A percentile compares a stretch with the other conserved stretches of the same genome.
phyloP scores from a whole-genome alignment of 2,329 filamentous ascomycete species.

The Juglanconis sp. region DNA sequence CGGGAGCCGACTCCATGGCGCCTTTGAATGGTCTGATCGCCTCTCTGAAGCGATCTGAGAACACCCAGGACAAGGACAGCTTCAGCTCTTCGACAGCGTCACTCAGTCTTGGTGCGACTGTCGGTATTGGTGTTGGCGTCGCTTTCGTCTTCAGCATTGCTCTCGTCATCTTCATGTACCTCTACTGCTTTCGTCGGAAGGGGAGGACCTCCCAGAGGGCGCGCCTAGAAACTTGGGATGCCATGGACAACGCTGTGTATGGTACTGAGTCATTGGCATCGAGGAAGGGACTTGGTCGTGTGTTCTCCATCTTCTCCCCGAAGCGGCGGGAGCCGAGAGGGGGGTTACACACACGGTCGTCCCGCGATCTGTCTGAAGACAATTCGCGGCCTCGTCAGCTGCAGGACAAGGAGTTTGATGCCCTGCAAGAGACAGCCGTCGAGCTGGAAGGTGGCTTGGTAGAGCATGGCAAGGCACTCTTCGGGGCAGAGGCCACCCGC shows the following conservation, averaged over 20 bases:
- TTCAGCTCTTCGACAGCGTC: background rate
- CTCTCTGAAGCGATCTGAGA: background rate
- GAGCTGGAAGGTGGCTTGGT: conserved; percentile 45
- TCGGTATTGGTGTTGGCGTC: conserved; percentile 8
- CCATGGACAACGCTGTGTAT: conserved; percentile 6
- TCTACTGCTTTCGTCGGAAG: conserved; percentile 1
- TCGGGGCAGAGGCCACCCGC: conserved; percentile 38
- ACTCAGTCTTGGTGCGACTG: conserved; percentile 2
- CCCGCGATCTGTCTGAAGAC: conserved; percentile 19
- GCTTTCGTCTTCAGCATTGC: conserved; percentile 6
- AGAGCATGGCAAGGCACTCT: conserved; percentile 33
- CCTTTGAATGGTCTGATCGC: background rate
- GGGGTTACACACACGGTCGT: conserved; percentile 30
- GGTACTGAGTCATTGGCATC: background rate
- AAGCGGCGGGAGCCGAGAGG: conserved; percentile 22
- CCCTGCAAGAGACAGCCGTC: conserved; percentile 44
- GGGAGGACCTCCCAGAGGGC: background rate
- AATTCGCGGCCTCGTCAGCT: background rate
- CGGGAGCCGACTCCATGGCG: background rate
- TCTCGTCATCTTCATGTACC: background rate
- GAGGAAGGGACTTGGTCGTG: conserved; percentile 5
- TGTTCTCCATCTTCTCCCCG: conserved; percentile 13
- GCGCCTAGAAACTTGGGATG: background rate
- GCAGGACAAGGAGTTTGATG: conserved; percentile 31
- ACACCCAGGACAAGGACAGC: background rate